Base-by-base conservation (phyloP, 768 basidiomycete genomes). In the Agaricus sinodeliciosus region DNA sequence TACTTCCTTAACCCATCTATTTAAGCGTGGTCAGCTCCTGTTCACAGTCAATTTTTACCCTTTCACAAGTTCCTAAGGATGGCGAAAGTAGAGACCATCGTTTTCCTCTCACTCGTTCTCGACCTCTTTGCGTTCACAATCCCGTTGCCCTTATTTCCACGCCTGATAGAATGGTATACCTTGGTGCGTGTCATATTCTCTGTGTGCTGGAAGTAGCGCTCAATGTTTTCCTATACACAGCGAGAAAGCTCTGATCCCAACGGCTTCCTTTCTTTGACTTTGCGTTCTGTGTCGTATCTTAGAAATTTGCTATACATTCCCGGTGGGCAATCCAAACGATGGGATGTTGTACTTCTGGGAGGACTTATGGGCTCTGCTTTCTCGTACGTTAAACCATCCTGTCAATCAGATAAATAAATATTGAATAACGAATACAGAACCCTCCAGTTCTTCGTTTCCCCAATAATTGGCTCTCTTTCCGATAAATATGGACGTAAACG, bases 101-200 rank as follows among this genome's bases (percentile, higher is more conserved):
- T 97, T 42, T 97, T 99, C 69, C 63, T 92, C 48, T 94, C 94
- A 2, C 74, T 99, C 27, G 77, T 99, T 22, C 77, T 97, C 39
- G 95, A 99, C 68, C 80, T 99, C 19, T 72, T 76, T 77, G 90
- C 92, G 11, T 95, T 94, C 68, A 96, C 92, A 19, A 89, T 95
- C 43, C 94, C 93, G 9, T 76, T 97, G n/a, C 95, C 95, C 18
- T 80, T 97, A 27, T 97, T 97, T 68, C 95, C 95, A n/a, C 82
- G 94, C n/a, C 75, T 98, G 46, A 94, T 96, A 40, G 86, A 94
- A 70, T 93, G 88, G 88, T 94, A 93, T 64, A 85, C 84, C 1
- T 67, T 81, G 63, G 89, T 87, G 58, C 46, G 42, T 50, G 27
- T 31, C 36, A 26, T 12, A 19, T 40, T 13, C 34, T 16, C 9